phyloP scores from a whole-genome alignment of 805 yeast genomes.

The Kodamaea jinghongensis region DNA sequence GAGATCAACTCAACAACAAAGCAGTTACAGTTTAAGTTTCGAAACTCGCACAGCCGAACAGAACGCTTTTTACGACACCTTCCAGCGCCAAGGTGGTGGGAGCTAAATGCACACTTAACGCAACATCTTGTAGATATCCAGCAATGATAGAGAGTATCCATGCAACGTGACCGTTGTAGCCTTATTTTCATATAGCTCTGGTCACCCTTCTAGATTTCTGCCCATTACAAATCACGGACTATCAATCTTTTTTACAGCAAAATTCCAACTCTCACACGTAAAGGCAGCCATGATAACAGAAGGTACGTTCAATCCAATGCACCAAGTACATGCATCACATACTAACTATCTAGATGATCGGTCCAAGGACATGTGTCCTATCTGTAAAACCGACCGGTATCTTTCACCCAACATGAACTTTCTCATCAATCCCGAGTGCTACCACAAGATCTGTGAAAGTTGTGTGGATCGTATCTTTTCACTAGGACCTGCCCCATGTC shows the following conservation, averaged over 20 bases:
- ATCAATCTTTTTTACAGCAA: not conserved
- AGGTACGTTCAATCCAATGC: not conserved
- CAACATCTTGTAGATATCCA: no score
- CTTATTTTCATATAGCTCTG: no score
- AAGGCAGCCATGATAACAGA: not conserved
- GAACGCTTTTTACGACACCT: not conserved
- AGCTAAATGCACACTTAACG: not conserved
- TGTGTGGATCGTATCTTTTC: slow-evolving; percentile 95
- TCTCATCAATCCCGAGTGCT: slow-evolving; percentile 94
- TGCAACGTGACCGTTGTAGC: no score
- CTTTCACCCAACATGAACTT: slow-evolving; percentile 91
- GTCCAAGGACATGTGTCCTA: slow-evolving; percentile 86
- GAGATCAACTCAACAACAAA: no score
- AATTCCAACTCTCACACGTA: not conserved
- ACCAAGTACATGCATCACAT: not conserved
- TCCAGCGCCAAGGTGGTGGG: not conserved
- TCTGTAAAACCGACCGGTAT: slow-evolving; percentile 93
- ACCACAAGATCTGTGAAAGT: slow-evolving; percentile 94
- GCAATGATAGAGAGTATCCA: no score
- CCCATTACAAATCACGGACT: not conserved
- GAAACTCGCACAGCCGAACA: no score
- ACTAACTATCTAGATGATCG: slow-evolving; percentile 39
- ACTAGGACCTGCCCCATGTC: slow-evolving; percentile 95
- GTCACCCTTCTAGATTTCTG: no score
- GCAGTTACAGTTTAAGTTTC: no score